Evolutionary conservation across 2,329 filamentous ascomycete species (phyloP), one percentile per base, ranked within the genome.

Genomic region (Endocalyx cinctus): DNA sequence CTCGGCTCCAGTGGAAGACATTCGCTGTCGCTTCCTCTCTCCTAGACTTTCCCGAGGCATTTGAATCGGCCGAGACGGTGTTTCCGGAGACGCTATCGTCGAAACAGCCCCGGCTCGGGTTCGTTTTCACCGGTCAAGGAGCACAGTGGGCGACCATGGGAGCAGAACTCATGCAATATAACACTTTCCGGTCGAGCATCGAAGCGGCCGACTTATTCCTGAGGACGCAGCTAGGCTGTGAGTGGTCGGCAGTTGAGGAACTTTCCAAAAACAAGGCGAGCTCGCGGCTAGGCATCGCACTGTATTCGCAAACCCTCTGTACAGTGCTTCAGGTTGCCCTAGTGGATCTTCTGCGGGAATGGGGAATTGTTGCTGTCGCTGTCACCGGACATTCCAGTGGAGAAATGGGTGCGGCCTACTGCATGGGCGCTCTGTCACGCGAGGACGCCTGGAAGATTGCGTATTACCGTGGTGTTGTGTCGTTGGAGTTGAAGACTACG

Each of bases 321-420:
- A 40, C 34, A 13, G 30, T 26, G n/a, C 20, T 40, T 8, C 38
- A 41, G 25, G 31, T 41, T 12, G 38, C 38, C 7, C 27, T 41
- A 17, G 19, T 37, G 8, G 38, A 41, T n/a, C 22, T 41, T 5
- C 17, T 41, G 10, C 20, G 23, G 11, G 32, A 28, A n/a, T 25
- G 33, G 5, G 16, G 15, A 4, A 22, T 41, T 13, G n/a, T n/a
- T 7, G 34, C 38, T 7, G 12, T 11, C 5, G 27, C 13, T 20
- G 38, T 41, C 12, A n/a, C 36, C 2, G 38, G 38, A 8, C 38
- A 41, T 16, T 37, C 34, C 10, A 33, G 29, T 17, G 35, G 38
- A 6, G 38, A 41, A 17, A 41, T 41, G 26, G 38, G 30, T n/a
- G 38, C 38, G 10, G 38, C 38, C 8, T 41, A 41, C 29, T 30